phyloP scores from a whole-genome alignment of 495 filamentous ascomycete genomes.

The Penicillium goetzii region DNA sequence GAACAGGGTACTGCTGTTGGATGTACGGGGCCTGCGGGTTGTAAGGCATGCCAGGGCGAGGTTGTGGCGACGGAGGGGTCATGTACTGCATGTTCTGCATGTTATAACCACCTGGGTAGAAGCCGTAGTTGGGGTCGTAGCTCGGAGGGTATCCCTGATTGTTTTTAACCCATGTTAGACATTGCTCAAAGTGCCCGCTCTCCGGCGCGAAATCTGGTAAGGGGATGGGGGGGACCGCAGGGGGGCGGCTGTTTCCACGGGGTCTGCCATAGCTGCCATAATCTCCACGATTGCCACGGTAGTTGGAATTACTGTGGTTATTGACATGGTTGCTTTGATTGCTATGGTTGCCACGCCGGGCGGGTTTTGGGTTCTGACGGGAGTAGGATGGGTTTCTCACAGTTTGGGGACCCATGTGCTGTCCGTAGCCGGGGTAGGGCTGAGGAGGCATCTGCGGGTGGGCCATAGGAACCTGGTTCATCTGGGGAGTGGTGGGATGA shows the following conservation, averaged over 20 bases:
- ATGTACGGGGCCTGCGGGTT: constrained; percentile 50
- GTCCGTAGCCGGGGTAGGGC: constrained; percentile 60
- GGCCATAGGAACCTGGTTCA: constrained; percentile 62
- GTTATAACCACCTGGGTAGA: constrained; percentile 47
- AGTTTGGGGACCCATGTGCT: constrained; percentile 62
- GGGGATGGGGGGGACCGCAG: constrained; percentile 6
- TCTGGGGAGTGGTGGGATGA: constrained; percentile 71
- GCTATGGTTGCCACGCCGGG: constrained; percentile 30
- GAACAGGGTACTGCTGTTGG: constrained; percentile 59
- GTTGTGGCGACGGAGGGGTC: constrained; percentile 55
- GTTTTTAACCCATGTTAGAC: constrained; percentile 70
- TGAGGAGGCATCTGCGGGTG: constrained; percentile 59
- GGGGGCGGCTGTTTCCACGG: neutral
- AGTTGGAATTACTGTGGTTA: constrained; percentile 3
- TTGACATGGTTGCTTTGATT: neutral
- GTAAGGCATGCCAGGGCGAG: constrained; percentile 56
- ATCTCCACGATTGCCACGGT: neutral
- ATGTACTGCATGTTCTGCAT: constrained; percentile 55
- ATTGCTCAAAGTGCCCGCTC: constrained; percentile 70
- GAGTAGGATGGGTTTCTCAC: constrained; percentile 62
- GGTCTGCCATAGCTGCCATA: neutral
- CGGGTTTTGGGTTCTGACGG: constrained; percentile 23
- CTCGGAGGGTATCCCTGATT: constrained; percentile 47
- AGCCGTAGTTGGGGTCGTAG: constrained; percentile 55
- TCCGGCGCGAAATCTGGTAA: constrained; percentile 66